Base-by-base conservation (phyloP, 2,329 filamentous ascomycete genomes). In the Pseudocercospora cruenta region DNA sequence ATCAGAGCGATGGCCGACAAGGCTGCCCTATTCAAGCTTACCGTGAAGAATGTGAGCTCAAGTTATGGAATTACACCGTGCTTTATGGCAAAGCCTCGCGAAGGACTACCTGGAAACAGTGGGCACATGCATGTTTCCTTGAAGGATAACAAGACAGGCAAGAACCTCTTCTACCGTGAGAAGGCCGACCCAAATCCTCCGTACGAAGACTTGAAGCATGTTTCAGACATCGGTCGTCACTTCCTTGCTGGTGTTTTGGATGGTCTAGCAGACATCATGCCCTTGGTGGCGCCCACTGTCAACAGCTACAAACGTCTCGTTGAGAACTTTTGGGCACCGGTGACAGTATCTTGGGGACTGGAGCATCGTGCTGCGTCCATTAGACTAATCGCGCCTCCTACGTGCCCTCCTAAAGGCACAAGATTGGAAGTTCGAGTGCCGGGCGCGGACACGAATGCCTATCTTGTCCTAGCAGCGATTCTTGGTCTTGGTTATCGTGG, bases 261-360 rank as follows among this genome's bases (percentile, higher is more conserved):
- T 24, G 95, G 94, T 14, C 85, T 99, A 3, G 93, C 95, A 1
- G 93, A 97, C 75, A 88, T 98, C 71, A 99, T 99, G 95, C 95
- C 95, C 0, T 84, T 98, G 65, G 84, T 99, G 12, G 95, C 94
- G 0, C 95, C 95, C 0, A 99, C 93, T 0, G 87, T 99, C 76
- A 99, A 99, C 85, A 96, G 92, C 68, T 99, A 99, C 85, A 99
- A 99, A 82, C 90, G 95, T 3, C 86, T 99, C 0, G 95, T 99
- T 2, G 95, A 99, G 83, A 98, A 98, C 81, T 98, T 97, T 81
- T 99, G 95, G 95, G 95, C 95, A 0, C 95, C 95, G 0, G 95
- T 99, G 5, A 97, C 94, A 0, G 95, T 98, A 0, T 97, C 93
- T 0, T 99, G 95, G 95, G 95, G 95, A 0, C 82, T 97, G 4